Base-by-base conservation (phyloP, 1,139 yeast species). In the Arxiozyma heterogenica region DNA sequence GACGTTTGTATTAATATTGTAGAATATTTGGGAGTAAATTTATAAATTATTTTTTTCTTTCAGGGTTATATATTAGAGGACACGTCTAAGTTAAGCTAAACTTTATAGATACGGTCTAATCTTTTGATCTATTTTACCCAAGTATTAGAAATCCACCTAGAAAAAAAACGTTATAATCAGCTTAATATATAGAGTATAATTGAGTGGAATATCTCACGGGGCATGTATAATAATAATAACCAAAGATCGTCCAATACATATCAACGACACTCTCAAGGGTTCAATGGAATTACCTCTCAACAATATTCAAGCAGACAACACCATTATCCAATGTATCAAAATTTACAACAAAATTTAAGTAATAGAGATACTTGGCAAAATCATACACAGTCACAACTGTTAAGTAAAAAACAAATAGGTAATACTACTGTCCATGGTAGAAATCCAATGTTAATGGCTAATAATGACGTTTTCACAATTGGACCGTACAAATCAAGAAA, bases 401-500 rank as follows among this genome's bases (percentile, higher is more conserved):
- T 46, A 23, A 30, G 41, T 41, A 55, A 53, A 44, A 54, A 52
- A 47, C 49, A 34, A 25, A 21, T 53, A 2, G 41, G 59, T 12
- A 8, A n/a, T 3, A 55, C 60, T 18, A 56, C 58, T 18, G 58
- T 59, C 1, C 66, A 62, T 53, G 66, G 65, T 1, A 67, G 66
- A 47, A 59, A 64, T 47, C 79, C 78, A 1, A 72, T 73, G 57
- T 61, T 83, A 56, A 83, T 84, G 84, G 90, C 91, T 0, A 79
- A 80, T 61, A 83, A 78, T 58, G 79, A 82, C 53, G 83, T 84
- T 38, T 77, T 86, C 60, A 82, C 93, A 0, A 75, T 86, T 27
- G 87, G 83, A 0, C 91, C 93, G 0, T 86, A 84, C 66, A 78
- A 82, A 57, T 79, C 79, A 54, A 78, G 97, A 47, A 85, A 85